Base-by-base conservation (phyloP, 306 rosid species). In the Erythrophleum fordii region DNA sequence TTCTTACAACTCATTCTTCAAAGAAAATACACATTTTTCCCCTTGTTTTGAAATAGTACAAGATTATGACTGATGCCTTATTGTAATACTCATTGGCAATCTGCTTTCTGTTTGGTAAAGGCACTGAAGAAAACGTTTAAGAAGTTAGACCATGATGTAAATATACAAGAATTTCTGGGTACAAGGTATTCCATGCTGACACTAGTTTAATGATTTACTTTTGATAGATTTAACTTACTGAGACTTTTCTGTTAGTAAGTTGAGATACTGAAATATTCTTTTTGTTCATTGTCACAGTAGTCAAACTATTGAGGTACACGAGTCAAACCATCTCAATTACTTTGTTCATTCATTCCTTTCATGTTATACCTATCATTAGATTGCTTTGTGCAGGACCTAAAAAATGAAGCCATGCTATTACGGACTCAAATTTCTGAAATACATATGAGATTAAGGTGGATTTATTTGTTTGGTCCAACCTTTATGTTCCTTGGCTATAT, bases 101-200 rank as follows among this genome's bases (percentile, higher is more conserved):
- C 72, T 78, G 22, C 58, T 58, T 78, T 88, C 75, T 77, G 55
- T 87, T 66, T 77, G 90, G 61, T 87, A 56, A 83, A 94, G 97
- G 93, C 87, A 59, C 86, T 94, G 76, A 88, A 86, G 86, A 94
- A 94, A 83, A 90, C 98, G 23, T 94, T 94, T 39, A 90, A 83
- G 90, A 92, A 92, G 89, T 66, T 94, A 80, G 97, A 89, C 72
- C 98, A 94, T 82, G 97, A 92, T 55, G 93, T 92, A 62, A 92
- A 90, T 80, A 78, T 91, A 74, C 91, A 88, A 84, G 95, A 91
- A 42, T 90, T 87, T 72, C 75, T 91, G 58, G 95, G 97, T 25
- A 85, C 97, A 79, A 89, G 95, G 98, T 92, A 87, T 77, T 80
- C 41, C 14, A 39, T 37, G 72, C 28, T 16, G 51, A 73, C 56